Percentiles rank a stretch among this genome's conserved stretches.
phyloP scores from a whole-genome alignment of 1,139 yeast genomes.

The Geotrichum citri-aurantii region DNA sequence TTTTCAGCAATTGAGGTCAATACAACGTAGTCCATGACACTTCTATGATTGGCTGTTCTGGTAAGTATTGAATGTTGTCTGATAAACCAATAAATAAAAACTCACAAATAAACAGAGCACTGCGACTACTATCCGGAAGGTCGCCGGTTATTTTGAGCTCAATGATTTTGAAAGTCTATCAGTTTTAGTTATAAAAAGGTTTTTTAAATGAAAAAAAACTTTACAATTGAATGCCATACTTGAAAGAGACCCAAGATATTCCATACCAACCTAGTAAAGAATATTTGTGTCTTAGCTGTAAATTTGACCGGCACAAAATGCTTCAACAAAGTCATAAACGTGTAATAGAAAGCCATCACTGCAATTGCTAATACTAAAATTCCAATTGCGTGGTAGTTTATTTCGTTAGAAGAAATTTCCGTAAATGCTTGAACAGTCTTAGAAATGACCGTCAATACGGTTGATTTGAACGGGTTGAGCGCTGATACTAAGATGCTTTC shows the following conservation, averaged over 20 bases:
- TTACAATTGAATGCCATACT: neutral
- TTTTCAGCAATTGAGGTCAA: conserved; percentile 42
- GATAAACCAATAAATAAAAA: neutral
- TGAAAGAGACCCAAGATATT: conserved; percentile 3
- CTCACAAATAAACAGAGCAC: conserved; percentile 18
- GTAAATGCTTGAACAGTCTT: neutral
- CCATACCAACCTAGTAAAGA: conserved; percentile 4
- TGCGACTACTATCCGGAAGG: conserved; percentile 14
- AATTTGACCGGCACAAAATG: neutral
- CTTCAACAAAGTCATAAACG: neutral
- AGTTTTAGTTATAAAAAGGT: too few relatives aligned
- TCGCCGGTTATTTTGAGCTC: conserved; percentile 17
- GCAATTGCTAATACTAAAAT: neutral
- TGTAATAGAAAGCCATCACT: neutral
- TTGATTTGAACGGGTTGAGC: neutral
- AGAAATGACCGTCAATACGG: neutral
- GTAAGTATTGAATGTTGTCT: neutral
- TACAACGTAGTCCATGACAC: conserved; percentile 50
- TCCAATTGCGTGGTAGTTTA: conserved; percentile 7
- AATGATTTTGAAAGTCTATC: conserved; percentile 10
- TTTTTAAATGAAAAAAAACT: too few relatives aligned
- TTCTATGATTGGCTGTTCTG: conserved; percentile 45
- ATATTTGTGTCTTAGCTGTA: neutral
- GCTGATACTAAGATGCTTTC: neutral
- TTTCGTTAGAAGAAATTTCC: neutral